Conservation (phyloP, 148 eudicot genomes). For the Rhododendron mucronatum region DNA sequence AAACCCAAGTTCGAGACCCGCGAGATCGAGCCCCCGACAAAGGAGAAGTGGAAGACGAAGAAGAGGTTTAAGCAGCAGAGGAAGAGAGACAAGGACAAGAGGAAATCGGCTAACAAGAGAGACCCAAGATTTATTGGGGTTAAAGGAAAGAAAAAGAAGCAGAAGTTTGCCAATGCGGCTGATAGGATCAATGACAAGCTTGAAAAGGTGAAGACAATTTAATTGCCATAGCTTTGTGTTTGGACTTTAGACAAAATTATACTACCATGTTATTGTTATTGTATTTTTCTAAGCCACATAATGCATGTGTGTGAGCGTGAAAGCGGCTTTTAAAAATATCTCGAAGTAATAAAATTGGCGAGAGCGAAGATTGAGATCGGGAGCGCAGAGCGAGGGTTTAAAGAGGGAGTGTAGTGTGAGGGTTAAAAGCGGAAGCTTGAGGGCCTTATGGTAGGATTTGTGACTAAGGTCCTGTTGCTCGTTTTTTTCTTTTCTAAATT, state of each 20-base stretch:
- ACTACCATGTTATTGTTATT: neutral
- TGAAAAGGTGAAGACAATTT: conserved; percentile 37
- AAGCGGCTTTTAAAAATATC: too few relatives aligned
- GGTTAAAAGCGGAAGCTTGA: too few relatives aligned
- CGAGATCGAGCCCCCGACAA: conserved; percentile 77
- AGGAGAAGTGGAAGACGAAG: conserved; percentile 76
- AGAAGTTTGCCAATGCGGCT: conserved; percentile 67
- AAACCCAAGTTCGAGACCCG: conserved; percentile 76
- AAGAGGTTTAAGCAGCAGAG: conserved; percentile 72
- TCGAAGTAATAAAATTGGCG: too few relatives aligned
- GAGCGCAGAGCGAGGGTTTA: too few relatives aligned
- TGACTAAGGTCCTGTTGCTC: neutral
- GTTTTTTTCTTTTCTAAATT: neutral
- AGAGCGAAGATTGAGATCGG: too few relatives aligned
- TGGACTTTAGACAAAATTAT: neutral
- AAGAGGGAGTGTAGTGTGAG: too few relatives aligned
- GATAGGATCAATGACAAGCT: conserved; percentile 74
- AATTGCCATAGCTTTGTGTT: neutral
- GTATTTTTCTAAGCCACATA: too few relatives aligned
- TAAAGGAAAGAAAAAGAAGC: conserved; percentile 57
- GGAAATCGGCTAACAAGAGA: conserved; percentile 68
- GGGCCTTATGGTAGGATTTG: too few relatives aligned
- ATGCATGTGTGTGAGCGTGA: too few relatives aligned
- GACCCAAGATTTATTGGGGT: conserved; percentile 72
- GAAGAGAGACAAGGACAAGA: conserved; percentile 67